These are phyloP conservation scores for Rhodotorula sp. DNA, from an alignment of 1,284 basidiomycete species.

Conservation along the genomic window DNA sequence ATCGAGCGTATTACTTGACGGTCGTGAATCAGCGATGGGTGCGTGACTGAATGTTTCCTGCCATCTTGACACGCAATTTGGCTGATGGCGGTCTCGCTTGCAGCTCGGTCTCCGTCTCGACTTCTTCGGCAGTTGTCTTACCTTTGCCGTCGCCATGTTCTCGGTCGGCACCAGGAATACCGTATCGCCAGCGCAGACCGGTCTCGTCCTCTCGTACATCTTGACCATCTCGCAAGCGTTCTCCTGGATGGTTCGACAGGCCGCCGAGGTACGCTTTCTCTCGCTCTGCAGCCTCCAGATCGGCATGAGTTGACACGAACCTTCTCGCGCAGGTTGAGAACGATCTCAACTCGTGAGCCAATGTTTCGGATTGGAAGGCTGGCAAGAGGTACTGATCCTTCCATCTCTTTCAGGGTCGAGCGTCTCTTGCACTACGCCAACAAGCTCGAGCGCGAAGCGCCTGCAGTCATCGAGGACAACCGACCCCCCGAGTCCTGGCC, in stretches of 20 bases:
- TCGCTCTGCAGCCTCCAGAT: neutral
- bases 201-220: conserved; percentile 74
- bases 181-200: conserved; percentile 73
- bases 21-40: conserved; percentile 76
- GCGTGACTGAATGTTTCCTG: too few relatives aligned
- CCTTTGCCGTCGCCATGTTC: conserved; percentile 73
- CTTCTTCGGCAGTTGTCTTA: conserved; percentile 72
- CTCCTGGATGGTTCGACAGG: conserved; percentile 76
- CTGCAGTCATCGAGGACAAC: conserved; percentile 61
- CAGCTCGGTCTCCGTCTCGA: conserved; percentile 78
- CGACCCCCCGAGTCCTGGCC: conserved; percentile 69
- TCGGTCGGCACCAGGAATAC: conserved; percentile 60
- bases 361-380: neutral
- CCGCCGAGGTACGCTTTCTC: conserved; percentile 41
- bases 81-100: neutral
- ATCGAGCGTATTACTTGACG: conserved; percentile 84
- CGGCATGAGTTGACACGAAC: conserved; percentile 56
- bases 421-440: conserved; percentile 55
- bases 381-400: neutral
- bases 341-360: conserved; percentile 71
- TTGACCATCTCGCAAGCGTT: conserved; percentile 63
- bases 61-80: too few relatives aligned
- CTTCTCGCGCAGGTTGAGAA: conserved; percentile 62
- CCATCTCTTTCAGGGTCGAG: conserved; percentile 58
- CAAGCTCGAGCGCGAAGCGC: conserved; percentile 67